Evolutionary conservation across 2,329 filamentous ascomycete species (phyloP).

Genomic region (Apiospora kogelbergensis): DNA sequence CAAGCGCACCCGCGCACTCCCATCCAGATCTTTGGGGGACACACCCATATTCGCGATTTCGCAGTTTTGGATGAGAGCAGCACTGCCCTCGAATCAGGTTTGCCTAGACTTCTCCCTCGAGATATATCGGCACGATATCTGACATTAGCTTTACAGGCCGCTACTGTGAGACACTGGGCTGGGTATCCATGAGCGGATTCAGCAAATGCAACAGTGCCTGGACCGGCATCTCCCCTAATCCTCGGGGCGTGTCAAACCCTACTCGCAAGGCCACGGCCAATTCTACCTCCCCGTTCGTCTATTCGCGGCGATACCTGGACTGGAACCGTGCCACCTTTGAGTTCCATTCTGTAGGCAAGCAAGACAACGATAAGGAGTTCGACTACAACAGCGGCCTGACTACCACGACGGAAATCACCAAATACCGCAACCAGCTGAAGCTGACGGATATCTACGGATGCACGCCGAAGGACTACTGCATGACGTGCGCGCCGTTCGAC

Average conservation of each 20-base stretch:
- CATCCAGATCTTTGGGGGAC: conserved; percentile 79
- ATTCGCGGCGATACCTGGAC: conserved; percentile 79
- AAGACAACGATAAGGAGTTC: conserved; percentile 58
- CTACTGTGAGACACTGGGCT: conserved; percentile 94
- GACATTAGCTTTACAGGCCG: conserved; percentile 39
- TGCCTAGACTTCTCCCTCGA: background rate
- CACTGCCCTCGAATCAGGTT: conserved; percentile 57
- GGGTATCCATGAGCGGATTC: conserved; percentile 78
- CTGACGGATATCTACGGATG: conserved; percentile 81
- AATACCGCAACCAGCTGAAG: conserved; percentile 67
- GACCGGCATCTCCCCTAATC: conserved; percentile 32
- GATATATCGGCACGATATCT: background rate
- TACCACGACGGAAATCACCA: conserved; percentile 67
- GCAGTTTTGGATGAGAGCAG: conserved; percentile 61
- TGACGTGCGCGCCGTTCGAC: conserved; percentile 75
- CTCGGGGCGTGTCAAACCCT: conserved; percentile 38
- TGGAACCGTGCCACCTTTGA: conserved; percentile 86
- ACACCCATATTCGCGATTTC: conserved; percentile 66
- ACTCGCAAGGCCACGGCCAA: conserved; percentile 32
- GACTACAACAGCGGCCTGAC: conserved; percentile 72
- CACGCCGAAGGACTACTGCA: conserved; percentile 77
- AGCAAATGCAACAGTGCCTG: conserved; percentile 43
- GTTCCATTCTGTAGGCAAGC: conserved; percentile 67
- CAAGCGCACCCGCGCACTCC: conserved; percentile 75
- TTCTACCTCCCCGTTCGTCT: conserved; percentile 54